A percentile compares a stretch with the other conserved stretches of the same genome.
These are phyloP conservation scores for Penicillium griseofulvum DNA, from an alignment of 2,329 filamentous ascomycete species.

Conservation along the genomic window DNA sequence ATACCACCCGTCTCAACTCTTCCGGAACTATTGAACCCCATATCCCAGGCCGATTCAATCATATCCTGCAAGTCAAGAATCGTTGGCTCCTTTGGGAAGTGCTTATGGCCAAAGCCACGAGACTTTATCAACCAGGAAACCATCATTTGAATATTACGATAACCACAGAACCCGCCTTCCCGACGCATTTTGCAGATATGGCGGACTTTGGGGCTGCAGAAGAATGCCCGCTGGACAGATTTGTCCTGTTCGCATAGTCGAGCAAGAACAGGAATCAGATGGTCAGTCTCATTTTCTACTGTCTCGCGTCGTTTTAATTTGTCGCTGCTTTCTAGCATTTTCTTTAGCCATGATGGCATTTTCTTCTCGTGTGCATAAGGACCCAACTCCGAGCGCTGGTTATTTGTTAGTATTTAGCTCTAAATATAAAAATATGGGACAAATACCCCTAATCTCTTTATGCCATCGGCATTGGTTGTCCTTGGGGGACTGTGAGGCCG, in stretches of 20 bases:
- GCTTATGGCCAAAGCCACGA: slow-evolving; percentile 55
- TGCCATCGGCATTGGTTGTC: slow-evolving; percentile 15
- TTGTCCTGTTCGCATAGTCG: slow-evolving; percentile 64
- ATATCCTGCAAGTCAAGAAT: slow-evolving; percentile 80
- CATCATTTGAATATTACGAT: slow-evolving; percentile 92
- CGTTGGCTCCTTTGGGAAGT: slow-evolving; percentile 65
- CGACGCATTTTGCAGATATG: slow-evolving; percentile 79
- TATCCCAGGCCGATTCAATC: slow-evolving; percentile 87
- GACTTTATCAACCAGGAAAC: slow-evolving; percentile 71
- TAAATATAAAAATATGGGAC: not conserved
- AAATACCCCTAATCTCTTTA: slow-evolving; percentile 34
- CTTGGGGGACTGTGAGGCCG: slow-evolving; percentile 17
- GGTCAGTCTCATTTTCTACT: slow-evolving; percentile 49
- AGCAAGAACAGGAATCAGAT: slow-evolving; percentile 61
- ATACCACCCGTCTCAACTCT: slow-evolving; percentile 83
- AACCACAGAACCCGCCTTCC: slow-evolving; percentile 92
- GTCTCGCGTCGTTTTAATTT: slow-evolving; percentile 42
- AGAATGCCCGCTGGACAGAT: slow-evolving; percentile 67
- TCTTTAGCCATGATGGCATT: slow-evolving; percentile 69
- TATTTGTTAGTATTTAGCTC: slow-evolving; percentile 16
- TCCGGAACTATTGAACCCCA: slow-evolving; percentile 72
- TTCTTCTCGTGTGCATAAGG: slow-evolving; percentile 69
- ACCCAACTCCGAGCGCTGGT: slow-evolving; percentile 62
- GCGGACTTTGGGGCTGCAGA: slow-evolving; percentile 72
- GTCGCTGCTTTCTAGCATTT: slow-evolving; percentile 60